Conservation (phyloP, 371 early-diverging fungal genomes). For the Mortierella sp. region DNA sequence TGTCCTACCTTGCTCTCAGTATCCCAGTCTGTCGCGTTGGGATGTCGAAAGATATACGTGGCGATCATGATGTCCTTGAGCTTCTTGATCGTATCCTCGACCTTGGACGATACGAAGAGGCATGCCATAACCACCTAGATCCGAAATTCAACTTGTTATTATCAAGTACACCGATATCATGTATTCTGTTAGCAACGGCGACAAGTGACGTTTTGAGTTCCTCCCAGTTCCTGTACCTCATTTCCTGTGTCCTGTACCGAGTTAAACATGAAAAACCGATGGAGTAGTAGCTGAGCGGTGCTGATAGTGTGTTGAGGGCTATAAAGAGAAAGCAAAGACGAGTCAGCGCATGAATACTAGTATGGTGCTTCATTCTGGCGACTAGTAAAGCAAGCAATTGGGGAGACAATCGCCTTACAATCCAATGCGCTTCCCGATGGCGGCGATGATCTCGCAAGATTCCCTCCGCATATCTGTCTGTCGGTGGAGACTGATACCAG, state of each 20-base stretch:
- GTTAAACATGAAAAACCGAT: slow-evolving; percentile 78
- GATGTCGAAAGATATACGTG: slow-evolving; percentile 70
- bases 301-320: slow-evolving; percentile 81
- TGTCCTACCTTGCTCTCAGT: slow-evolving; percentile 62
- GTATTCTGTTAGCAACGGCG: background rate
- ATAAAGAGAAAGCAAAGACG: background rate
- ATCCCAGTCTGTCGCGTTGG: slow-evolving; percentile 69
- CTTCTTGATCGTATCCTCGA: slow-evolving; percentile 84
- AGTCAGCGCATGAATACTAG: background rate
- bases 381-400: background rate
- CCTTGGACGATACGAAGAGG: slow-evolving; percentile 82
- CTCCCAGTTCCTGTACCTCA: slow-evolving; percentile 25
- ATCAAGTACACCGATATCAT: background rate
- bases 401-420: slow-evolving; percentile 34
- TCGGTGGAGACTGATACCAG: slow-evolving; percentile 35
- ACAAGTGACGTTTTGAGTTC: background rate
- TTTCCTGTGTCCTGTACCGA: slow-evolving; percentile 59
- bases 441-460: slow-evolving; percentile 45
- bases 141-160: background rate
- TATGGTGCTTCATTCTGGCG: background rate
- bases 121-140: slow-evolving; percentile 74
- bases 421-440: slow-evolving; percentile 51
- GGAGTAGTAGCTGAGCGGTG: slow-evolving; percentile 80
- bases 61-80: slow-evolving; percentile 80
- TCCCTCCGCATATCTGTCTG: slow-evolving; percentile 49